Evolutionary conservation across 2,329 filamentous ascomycete genomes (phyloP).

Genomic region (Arthrobotrys musiformis): DNA sequence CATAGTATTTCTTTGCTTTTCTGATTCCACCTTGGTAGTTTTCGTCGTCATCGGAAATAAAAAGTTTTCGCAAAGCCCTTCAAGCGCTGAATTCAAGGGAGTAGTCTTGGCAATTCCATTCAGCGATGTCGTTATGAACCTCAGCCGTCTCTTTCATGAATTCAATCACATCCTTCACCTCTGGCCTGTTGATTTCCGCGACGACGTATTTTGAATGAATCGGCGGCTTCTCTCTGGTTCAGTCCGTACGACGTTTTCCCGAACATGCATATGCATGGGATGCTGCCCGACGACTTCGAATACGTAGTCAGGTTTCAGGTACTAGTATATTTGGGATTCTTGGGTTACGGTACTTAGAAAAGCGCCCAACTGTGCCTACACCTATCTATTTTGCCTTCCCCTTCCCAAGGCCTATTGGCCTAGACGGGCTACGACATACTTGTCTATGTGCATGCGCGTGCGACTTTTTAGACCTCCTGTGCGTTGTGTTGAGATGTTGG

Average conservation of each 20-base stretch:
- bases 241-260: constrained; percentile 12
- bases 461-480: too few species aligned
- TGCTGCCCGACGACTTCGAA: constrained; percentile 38
- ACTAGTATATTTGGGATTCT: too few species aligned
- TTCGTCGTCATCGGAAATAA: constrained; percentile 41
- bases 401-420: too few species aligned
- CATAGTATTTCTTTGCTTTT: constrained; percentile 39
- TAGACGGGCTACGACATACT: too few species aligned
- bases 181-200: constrained; percentile 30
- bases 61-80: constrained; percentile 34
- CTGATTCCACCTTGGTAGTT: constrained; percentile 32
- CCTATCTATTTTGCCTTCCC: too few species aligned
- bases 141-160: constrained; percentile 28
- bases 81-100: constrained; percentile 28
- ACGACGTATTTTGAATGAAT: constrained; percentile 36
- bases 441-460: too few species aligned
- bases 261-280: neutral
- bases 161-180: constrained; percentile 38
- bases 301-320: constrained; percentile 9
- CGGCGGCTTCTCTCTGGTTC: constrained; percentile 10
- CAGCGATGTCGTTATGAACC: constrained; percentile 30
- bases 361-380: too few species aligned
- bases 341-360: too few species aligned
- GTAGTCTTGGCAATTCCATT: constrained; percentile 52
- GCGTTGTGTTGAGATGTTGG: too few species aligned